A percentile compares a stretch with the other conserved stretches of the same genome.
These are phyloP conservation scores for Didymella glomerata DNA, from an alignment of 2,329 filamentous ascomycete species.

Conservation along the genomic window DNA sequence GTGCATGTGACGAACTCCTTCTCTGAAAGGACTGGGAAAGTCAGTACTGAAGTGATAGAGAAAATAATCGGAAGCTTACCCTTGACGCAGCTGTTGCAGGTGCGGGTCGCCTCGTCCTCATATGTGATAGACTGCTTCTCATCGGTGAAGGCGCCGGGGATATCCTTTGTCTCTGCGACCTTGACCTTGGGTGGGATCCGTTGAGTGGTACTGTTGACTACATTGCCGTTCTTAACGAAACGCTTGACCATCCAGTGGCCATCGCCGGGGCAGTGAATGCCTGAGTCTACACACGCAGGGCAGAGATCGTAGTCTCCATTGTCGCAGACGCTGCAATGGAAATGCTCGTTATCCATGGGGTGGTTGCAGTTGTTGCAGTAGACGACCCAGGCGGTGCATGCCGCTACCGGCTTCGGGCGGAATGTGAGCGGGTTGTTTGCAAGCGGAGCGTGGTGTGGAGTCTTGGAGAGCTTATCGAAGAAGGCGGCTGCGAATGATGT, in stretches of 20 bases:
- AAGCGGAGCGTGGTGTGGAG: constrained; percentile 40
- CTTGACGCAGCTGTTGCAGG: constrained; percentile 75
- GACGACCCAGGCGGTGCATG: constrained; percentile 73
- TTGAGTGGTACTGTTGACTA: constrained; percentile 87
- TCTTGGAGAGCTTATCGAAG: constrained; percentile 43
- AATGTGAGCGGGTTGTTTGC: constrained; percentile 46
- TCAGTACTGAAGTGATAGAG: constrained; percentile 33
- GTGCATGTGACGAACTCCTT: constrained; percentile 84
- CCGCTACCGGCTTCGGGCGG: constrained; percentile 51
- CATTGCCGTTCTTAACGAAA: constrained; percentile 76
- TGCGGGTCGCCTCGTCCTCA: constrained; percentile 62
- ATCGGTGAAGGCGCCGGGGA: constrained; percentile 57
- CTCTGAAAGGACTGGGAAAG: constrained; percentile 70
- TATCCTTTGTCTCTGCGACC: constrained; percentile 45
- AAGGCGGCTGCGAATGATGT: constrained; percentile 35
- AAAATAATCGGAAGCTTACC: constrained; percentile 52
- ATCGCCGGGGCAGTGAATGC: constrained; percentile 78
- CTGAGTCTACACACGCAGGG: constrained; percentile 76
- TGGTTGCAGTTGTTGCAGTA: constrained; percentile 92
- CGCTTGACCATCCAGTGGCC: constrained; percentile 97
- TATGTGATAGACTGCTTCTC: constrained; percentile 53
- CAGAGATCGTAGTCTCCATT: constrained; percentile 95
- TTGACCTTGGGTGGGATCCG: constrained; percentile 72
- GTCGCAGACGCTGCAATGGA: constrained; percentile 93
- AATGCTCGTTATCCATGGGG: constrained; percentile 82